Evolutionary conservation across 108 stramenopile genomes (phyloP), one percentile per base, ranked within the genome.

Genomic region (Licmophora abbreviata): DNA sequence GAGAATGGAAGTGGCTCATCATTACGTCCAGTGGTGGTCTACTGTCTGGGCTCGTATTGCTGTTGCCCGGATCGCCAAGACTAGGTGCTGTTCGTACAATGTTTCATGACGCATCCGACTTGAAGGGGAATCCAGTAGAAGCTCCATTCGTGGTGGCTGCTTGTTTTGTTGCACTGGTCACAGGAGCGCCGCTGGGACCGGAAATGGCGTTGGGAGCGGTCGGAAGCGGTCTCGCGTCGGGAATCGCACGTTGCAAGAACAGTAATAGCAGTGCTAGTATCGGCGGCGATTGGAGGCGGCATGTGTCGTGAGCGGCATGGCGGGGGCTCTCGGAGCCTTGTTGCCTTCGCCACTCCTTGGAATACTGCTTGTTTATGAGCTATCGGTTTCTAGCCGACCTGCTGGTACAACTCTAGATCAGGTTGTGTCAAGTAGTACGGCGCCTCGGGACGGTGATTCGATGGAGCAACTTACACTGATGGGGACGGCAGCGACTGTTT

Each of bases 381-480:
- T 46, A 6, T 46, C 44, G 3, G 44, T 46, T 14, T 14, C 21
- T 21, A 24, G 44, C 21, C 44, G 44, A 46, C 44, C 44, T 14
- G 14, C n/a, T 3, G 44, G 24, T 14, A 25, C 6, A 25, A 26
- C 25, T 21, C 25, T 46, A 14, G 44, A 46, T 3, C 14, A 21
- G 21, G 15, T 40, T 2, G 15, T 20, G 15, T 5, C 38, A 5
- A 3, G 20, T 3, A 40, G 20, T 40, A 5, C 38, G 3, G 5
- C 3, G 18, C 20, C 38, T 2, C 38, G 5, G 20, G 38, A 40
- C 15, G 15, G 18, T 15, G 56, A 58, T 25, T 64, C 12, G 17
- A 64, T 58, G 56, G 56, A 58, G 31, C 56, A 64, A 42, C 24
- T 51, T 32, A 28, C 40, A 32, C 26, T 61, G 11, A 14, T 14